Evolutionary conservation across 495 filamentous ascomycete genomes (phyloP).

Genomic region (Daldinia caldariorum): DNA sequence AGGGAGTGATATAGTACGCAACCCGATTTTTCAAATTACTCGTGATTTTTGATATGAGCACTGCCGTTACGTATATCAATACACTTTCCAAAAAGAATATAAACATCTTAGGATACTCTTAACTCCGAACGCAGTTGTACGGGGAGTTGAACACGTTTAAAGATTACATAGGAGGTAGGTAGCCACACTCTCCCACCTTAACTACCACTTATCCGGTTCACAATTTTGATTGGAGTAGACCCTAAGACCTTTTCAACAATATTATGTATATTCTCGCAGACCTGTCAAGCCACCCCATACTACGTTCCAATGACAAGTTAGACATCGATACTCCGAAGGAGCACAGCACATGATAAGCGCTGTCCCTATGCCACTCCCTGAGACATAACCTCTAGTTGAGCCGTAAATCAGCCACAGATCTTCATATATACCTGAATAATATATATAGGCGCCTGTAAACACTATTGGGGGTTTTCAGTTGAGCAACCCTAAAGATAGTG

Average conservation of each 20-base stretch:
- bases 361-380: background rate
- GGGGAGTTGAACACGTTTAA: too few relatives aligned
- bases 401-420: background rate
- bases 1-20: too few relatives aligned
- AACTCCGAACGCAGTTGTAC: background rate
- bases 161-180: background rate
- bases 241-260: background rate
- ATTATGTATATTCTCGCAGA: background rate
- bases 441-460: background rate
- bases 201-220: too few relatives aligned
- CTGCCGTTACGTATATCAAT: too few relatives aligned
- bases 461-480: background rate
- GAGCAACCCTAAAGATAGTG: background rate
- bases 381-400: background rate
- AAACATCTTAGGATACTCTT: too few relatives aligned
- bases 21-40: too few relatives aligned
- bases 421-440: background rate
- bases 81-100: too few relatives aligned
- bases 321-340: background rate
- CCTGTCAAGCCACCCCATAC: background rate
- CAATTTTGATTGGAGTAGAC: background rate
- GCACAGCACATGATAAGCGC: background rate
- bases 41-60: too few relatives aligned
- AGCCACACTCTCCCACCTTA: background rate
- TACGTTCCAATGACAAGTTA: background rate